A percentile compares a stretch with the other conserved stretches of the same genome.
phyloP scores from a whole-genome alignment of 2,329 filamentous ascomycete species.

The Monosporascus sp. region DNA sequence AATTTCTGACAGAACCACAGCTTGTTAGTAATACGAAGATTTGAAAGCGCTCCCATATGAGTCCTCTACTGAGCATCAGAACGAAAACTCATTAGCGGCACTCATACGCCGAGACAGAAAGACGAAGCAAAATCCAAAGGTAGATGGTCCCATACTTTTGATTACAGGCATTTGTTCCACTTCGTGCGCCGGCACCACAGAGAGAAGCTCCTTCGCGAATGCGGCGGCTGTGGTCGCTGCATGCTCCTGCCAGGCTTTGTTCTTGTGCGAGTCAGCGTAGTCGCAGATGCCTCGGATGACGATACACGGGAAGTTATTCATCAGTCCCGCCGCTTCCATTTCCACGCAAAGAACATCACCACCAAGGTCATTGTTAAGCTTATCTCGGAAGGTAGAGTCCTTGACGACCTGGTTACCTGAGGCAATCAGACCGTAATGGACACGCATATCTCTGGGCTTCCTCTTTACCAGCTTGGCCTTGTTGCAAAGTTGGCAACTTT shows the following conservation, averaged over 20 bases:
- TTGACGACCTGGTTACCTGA: slow-evolving; percentile 22
- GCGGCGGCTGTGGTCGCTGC: slow-evolving; percentile 13
- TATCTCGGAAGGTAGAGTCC: slow-evolving; percentile 12
- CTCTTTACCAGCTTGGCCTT: slow-evolving; percentile 9
- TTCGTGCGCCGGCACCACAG: background rate
- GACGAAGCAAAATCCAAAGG: too few species aligned
- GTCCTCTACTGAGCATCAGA: too few species aligned
- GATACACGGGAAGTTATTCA: slow-evolving; percentile 20
- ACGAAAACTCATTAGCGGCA: too few species aligned
- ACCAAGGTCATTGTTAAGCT: slow-evolving; percentile 4
- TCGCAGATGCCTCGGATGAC: slow-evolving; percentile 22
- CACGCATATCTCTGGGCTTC: slow-evolving; percentile 11
- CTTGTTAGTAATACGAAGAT: too few species aligned
- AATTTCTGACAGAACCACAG: too few species aligned
- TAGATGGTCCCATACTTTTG: too few species aligned
- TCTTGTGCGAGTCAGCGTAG: slow-evolving; percentile 22
- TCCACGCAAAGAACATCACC: too few species aligned
- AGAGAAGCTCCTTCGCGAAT: slow-evolving; percentile 12
- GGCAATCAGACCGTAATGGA: slow-evolving; percentile 21
- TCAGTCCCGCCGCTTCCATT: too few species aligned
- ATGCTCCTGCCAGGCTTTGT: slow-evolving; percentile 19
- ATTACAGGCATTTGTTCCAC: background rate
- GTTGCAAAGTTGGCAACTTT: slow-evolving; percentile 11
- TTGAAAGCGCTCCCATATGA: too few species aligned
- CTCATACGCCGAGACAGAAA: too few species aligned